Percentiles rank a stretch among this genome's conserved stretches.
Conservation (phyloP, 2,329 filamentous ascomycete genomes). For the Colletotrichum gloeosporioides region DNA sequence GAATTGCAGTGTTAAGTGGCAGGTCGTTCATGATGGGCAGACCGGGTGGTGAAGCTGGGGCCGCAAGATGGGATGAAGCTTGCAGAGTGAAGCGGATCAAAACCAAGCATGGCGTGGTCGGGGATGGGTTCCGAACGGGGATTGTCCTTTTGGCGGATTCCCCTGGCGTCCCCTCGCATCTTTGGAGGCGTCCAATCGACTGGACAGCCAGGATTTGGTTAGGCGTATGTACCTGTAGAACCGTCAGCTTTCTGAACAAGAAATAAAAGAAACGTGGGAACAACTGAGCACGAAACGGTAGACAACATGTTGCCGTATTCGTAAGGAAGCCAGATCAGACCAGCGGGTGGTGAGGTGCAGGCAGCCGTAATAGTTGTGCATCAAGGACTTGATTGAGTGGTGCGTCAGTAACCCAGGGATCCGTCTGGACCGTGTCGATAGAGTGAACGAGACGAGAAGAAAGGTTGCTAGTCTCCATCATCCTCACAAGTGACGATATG, state of each 20-base stretch:
- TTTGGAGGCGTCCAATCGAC: slow-evolving; percentile 5
- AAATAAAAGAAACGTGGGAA: neutral
- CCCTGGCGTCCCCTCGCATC: slow-evolving; percentile 9
- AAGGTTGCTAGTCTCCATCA: neutral
- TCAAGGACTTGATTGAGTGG: neutral
- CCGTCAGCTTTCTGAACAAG: neutral
- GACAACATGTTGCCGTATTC: neutral
- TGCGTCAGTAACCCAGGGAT: neutral
- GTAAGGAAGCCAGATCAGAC: neutral
- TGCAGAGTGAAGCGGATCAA: slow-evolving; percentile 10
- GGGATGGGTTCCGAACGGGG: slow-evolving; percentile 19
- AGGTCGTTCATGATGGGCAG: neutral
- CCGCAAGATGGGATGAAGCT: slow-evolving; percentile 19
- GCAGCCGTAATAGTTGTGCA: neutral
- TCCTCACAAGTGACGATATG: neutral
- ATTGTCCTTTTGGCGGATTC: slow-evolving; percentile 3
- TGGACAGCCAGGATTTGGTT: neutral
- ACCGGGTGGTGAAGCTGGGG: neutral
- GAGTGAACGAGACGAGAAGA: neutral
- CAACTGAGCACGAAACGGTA: neutral
- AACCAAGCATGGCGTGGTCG: slow-evolving; percentile 9
- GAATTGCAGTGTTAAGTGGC: neutral
- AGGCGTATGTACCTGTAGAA: neutral
- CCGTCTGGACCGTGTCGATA: neutral
- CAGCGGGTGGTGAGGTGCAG: neutral